These are phyloP conservation scores for Calonectria pseudoturangicola DNA, from an alignment of 2,329 filamentous ascomycete genomes.

Conservation along the genomic window DNA sequence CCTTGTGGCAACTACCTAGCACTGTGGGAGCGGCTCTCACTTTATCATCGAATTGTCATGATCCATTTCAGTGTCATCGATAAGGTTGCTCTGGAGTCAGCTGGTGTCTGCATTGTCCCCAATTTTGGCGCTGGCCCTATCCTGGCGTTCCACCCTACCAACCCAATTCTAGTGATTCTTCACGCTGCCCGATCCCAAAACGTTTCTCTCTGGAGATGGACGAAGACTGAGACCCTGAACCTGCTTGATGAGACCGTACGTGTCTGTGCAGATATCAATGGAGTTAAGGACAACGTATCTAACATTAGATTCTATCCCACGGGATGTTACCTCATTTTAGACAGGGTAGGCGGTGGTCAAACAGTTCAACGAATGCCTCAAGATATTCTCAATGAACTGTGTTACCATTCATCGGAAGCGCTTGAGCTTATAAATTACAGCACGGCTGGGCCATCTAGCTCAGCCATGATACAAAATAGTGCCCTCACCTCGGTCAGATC, in stretches of 20 bases:
- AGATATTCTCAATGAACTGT: not conserved
- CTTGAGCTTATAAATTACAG: no score
- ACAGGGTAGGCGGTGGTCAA: not conserved
- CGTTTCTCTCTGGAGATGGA: not conserved
- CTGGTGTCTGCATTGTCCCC: not conserved
- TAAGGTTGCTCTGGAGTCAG: not conserved
- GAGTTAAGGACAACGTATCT: not conserved
- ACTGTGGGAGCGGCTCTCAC: not conserved
- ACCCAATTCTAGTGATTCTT: not conserved
- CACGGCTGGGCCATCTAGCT: no score
- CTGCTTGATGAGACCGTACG: not conserved
- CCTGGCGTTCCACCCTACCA: not conserved
- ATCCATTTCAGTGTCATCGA: not conserved
- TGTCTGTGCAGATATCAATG: not conserved
- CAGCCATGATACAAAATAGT: no score
- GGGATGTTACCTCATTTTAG: not conserved
- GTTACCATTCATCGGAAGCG: not conserved
- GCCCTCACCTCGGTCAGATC: no score
- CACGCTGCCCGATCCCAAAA: not conserved
- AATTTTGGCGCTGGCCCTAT: not conserved
- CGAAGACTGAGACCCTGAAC: not conserved
- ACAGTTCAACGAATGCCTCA: not conserved
- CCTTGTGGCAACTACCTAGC: not conserved
- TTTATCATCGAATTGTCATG: not conserved
- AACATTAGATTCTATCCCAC: not conserved